Percentiles rank a stretch among this genome's conserved stretches.
Conservation (phyloP, 192 early-diverging fungal species). For the Geranomyces variabilis region DNA sequence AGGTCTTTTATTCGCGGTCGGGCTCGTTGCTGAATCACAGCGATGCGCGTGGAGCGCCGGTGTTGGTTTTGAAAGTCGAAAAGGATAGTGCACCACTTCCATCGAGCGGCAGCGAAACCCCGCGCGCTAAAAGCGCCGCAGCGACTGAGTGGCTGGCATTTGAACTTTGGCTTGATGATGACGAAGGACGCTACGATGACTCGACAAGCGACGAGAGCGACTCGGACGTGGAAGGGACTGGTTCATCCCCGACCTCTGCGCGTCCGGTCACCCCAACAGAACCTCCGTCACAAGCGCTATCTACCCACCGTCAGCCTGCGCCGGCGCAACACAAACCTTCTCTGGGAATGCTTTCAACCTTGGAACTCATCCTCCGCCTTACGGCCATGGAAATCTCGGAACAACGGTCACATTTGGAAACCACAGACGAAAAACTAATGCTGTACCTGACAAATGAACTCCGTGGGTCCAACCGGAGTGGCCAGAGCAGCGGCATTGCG, state of each 20-base stretch:
- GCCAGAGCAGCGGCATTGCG: not conserved
- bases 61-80: constrained; percentile 70
- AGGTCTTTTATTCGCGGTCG: constrained; percentile 74
- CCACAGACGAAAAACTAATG: constrained; percentile 69
- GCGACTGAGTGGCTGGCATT: constrained; percentile 37
- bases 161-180: constrained; percentile 26
- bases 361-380: constrained; percentile 69
- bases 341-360: constrained; percentile 46
- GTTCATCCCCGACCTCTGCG: no score
- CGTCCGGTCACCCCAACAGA: no score
- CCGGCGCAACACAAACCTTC: no score
- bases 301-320: no score
- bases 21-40: constrained; percentile 78
- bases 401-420: constrained; percentile 63
- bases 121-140: constrained; percentile 1
- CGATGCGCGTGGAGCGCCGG: constrained; percentile 61
- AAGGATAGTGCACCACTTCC: constrained; percentile 14
- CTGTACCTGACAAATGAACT: constrained; percentile 56
- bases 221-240: not conserved
- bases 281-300: no score
- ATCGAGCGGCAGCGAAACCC: constrained; percentile 18
- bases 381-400: constrained; percentile 67
- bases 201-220: constrained; percentile 19
- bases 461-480: not conserved
- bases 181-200: constrained; percentile 2